Base-by-base conservation (phyloP, 2,329 filamentous ascomycete species). In the Epichloe gansuensis region DNA sequence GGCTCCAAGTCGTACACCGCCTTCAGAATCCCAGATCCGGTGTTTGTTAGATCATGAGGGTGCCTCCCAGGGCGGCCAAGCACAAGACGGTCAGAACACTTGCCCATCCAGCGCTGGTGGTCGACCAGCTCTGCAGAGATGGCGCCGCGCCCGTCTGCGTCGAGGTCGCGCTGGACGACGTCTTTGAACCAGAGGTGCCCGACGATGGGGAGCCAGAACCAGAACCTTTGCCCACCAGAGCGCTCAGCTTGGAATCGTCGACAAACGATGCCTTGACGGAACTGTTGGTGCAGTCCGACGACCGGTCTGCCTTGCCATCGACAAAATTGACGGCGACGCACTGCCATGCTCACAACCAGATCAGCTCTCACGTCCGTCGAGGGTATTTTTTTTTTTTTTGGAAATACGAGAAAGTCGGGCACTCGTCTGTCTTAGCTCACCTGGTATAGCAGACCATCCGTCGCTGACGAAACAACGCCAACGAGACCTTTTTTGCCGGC, bases 301-400 rank as follows among this genome's bases (percentile, higher is more conserved):
- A 53, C 17, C 40, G 40, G 17, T 63, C 57, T 39, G 59, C 61
- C n/a, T 63, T 57, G 54, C 69, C 69, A n/a, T 61, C 59, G 55
- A 82, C 75, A 57, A 81, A 81, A 56, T 74, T 75, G 57, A 80
- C 75, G 36, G 71, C 69, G 42, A 76, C 65, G 59, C 78, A 81
- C 77, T 81, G 49, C 41, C 39, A 23, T 34, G 13, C 21, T 23
- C 8, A 41, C 3, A 7, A 21, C 17, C 8, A 43, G 5, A 39
- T 45, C 17, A 44, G 41, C 27, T 11, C 15, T 34, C n/a, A 9
- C 41, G 31, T 11, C 25, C 6, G 36, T 21, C 38, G 3, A 17
- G 15, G 4, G n/a, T n/a, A n/a, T 15, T 47, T n/a, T 21, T 21
- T 21, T 21, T 21, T 21, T 21, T 21, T 21, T 21, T 17, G 17